These are phyloP conservation scores for Boletales sp. DNA, from an alignment of 768 basidiomycete species.

Conservation along the genomic window DNA sequence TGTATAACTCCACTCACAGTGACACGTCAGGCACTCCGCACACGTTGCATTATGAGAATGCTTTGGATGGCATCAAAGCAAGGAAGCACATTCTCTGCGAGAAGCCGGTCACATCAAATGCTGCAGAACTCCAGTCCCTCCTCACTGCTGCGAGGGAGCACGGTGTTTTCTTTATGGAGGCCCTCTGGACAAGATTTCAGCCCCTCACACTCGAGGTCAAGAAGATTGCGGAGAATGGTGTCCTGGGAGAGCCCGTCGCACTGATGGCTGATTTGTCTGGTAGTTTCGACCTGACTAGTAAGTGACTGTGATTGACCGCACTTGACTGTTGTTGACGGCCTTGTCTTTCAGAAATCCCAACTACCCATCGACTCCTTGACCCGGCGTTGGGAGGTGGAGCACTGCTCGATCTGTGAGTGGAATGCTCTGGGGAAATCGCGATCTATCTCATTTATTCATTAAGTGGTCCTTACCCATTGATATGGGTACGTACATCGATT, in stretches of 20 bases:
- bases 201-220: slow-evolving; percentile 65
- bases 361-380: slow-evolving; percentile 73
- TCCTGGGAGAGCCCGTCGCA: slow-evolving; percentile 63
- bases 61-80: slow-evolving; percentile 69
- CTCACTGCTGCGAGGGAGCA: slow-evolving; percentile 71
- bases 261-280: slow-evolving; percentile 75
- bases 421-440: background rate
- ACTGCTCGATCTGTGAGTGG: slow-evolving; percentile 73
- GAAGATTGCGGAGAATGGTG: slow-evolving; percentile 56
- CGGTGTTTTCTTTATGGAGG: slow-evolving; percentile 89
- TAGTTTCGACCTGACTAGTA: slow-evolving; percentile 65
- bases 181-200: slow-evolving; percentile 84
- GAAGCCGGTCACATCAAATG: slow-evolving; percentile 81
- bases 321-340: background rate
- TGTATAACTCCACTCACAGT: background rate
- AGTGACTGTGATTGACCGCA: slow-evolving; percentile 2
- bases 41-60: slow-evolving; percentile 76
- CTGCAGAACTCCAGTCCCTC: slow-evolving; percentile 70
- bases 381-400: slow-evolving; percentile 80
- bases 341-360: slow-evolving; percentile 49
- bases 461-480: slow-evolving; percentile 78
- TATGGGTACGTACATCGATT: slow-evolving; percentile 53
- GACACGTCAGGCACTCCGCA: slow-evolving; percentile 71
- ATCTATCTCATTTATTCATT: background rate
- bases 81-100: slow-evolving; percentile 88